Conservation (phyloP, 768 basidiomycete species). For the Termitomyces sp. region DNA sequence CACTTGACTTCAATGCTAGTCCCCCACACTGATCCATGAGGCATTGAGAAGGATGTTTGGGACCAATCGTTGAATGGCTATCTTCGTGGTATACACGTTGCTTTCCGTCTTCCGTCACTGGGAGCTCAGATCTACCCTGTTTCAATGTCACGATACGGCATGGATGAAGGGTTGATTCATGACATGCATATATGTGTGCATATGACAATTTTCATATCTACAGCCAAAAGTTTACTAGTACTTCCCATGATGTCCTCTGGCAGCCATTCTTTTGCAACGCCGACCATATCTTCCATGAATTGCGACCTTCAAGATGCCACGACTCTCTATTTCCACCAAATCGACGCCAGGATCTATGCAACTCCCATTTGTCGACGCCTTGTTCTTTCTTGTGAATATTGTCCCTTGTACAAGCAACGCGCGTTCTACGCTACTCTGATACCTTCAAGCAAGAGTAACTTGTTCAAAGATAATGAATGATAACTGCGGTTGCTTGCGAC, state of each 20-base stretch:
- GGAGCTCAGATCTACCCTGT: too few relatives aligned
- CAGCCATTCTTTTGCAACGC: not conserved
- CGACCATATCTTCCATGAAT: too few relatives aligned
- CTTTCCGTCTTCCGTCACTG: too few relatives aligned
- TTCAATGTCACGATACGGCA: too few relatives aligned
- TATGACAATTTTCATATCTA: too few relatives aligned
- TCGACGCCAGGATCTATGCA: not conserved
- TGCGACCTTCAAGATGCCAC: too few relatives aligned
- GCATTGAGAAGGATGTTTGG: not conserved
- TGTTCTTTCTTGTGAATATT: not conserved
- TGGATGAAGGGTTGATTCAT: too few relatives aligned
- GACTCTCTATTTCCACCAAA: not conserved
- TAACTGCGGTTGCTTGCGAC: not conserved
- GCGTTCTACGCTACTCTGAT: too few relatives aligned
- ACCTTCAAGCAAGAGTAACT: too few relatives aligned
- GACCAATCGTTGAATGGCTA: not conserved
- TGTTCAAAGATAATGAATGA: too few relatives aligned
- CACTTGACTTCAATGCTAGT: not conserved
- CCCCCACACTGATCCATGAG: slow-evolving; percentile 1
- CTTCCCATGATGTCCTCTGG: not conserved
- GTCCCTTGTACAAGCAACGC: not conserved
- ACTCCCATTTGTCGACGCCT: not conserved
- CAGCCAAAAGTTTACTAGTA: too few relatives aligned
- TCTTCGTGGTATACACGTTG: not conserved
- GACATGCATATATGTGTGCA: too few relatives aligned